Evolutionary conservation across 805 yeast species (phyloP), one percentile per base, ranked within the genome.

Genomic region (Wickerhamiella domercqiae): DNA sequence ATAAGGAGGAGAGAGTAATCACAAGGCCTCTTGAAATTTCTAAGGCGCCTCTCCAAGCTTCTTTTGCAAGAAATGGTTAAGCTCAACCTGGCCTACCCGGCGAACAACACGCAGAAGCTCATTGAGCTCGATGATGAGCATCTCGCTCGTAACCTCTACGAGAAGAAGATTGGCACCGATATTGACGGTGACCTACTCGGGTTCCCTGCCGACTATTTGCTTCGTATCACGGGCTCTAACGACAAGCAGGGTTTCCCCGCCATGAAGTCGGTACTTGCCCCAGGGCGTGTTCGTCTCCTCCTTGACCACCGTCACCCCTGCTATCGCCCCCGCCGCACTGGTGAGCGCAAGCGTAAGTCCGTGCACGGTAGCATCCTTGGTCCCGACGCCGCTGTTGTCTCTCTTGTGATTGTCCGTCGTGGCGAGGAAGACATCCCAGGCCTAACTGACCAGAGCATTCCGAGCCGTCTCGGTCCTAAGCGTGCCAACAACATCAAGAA

Each of bases 191-290:
- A 90, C 68, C 68, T 83, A 51, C 80, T 90, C 59, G 93, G 94
- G 63, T 97, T 90, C 61, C 98, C 93, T 73, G 87, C 84, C 71
- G 98, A 98, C 63, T 90, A 90, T 84, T 68, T 83, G 64, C 86
- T 90, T 81, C 93, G 79, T 75, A 86, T 90, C 68, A 70, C 96
- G 59, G 98, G 98, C 66, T 98, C 98, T 78, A 90, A 90, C 80
- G 98, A 90, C 75, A 90, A 90, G 74, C 98, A 90, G 75, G 98
- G 98, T 74, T 90, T 90, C 95, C 97, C 98, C 72, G 90, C 93
- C 98, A 90, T 86, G 72, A 98, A 93, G 73, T 98, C 98, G 79
- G 98, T 90, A 53, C 73, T 90, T 77, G 90, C 83, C 75, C 97
- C 98, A 71, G 84, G 93, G 78, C 93, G 98, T 78, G 97, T 90